These are phyloP conservation scores for Cladophialophora exuberans DNA, from an alignment of 2,329 filamentous ascomycete species.

Conservation along the genomic window DNA sequence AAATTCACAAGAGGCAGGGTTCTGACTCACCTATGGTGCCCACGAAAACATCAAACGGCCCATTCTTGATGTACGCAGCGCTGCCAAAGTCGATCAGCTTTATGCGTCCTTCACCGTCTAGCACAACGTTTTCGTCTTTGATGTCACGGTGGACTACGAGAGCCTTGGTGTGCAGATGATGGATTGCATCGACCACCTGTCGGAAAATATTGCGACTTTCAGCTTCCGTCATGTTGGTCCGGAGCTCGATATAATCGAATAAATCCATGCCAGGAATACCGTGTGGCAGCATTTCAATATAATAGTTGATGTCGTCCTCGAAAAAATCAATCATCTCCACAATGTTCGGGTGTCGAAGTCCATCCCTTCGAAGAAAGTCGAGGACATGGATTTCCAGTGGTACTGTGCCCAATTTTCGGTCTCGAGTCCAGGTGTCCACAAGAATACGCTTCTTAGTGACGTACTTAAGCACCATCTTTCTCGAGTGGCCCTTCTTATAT, in stretches of 20 bases:
- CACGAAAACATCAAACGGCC: slow-evolving; percentile 98
- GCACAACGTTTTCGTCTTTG: slow-evolving; percentile 97
- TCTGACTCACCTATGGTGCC: slow-evolving; percentile 83
- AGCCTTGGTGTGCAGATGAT: slow-evolving; percentile 88
- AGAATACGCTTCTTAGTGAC: slow-evolving; percentile 96
- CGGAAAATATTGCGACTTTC: slow-evolving; percentile 95
- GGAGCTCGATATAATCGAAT: slow-evolving; percentile 97
- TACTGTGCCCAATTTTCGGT: slow-evolving; percentile 89
- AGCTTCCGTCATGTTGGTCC: slow-evolving; percentile 92
- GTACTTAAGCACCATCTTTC: slow-evolving; percentile 94
- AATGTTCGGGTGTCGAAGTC: slow-evolving; percentile 66
- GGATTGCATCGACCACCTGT: slow-evolving; percentile 85
- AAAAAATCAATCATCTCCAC: slow-evolving; percentile 72
- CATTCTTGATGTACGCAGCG: slow-evolving; percentile 96
- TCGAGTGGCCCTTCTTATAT: slow-evolving; percentile 69
- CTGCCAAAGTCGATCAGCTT: slow-evolving; percentile 98
- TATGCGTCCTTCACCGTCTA: slow-evolving; percentile 93
- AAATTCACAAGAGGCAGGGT: background rate
- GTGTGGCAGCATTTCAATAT: slow-evolving; percentile 97
- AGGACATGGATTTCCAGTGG: slow-evolving; percentile 96
- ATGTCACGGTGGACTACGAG: slow-evolving; percentile 96
- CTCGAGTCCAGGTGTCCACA: slow-evolving; percentile 97
- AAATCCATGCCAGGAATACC: slow-evolving; percentile 96
- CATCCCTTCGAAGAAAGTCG: slow-evolving; percentile 82
- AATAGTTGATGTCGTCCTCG: slow-evolving; percentile 76